Evolutionary conservation across 768 basidiomycete species (phyloP), one percentile per base, ranked within the genome.

Genomic region (Lactarius hengduanensis): DNA sequence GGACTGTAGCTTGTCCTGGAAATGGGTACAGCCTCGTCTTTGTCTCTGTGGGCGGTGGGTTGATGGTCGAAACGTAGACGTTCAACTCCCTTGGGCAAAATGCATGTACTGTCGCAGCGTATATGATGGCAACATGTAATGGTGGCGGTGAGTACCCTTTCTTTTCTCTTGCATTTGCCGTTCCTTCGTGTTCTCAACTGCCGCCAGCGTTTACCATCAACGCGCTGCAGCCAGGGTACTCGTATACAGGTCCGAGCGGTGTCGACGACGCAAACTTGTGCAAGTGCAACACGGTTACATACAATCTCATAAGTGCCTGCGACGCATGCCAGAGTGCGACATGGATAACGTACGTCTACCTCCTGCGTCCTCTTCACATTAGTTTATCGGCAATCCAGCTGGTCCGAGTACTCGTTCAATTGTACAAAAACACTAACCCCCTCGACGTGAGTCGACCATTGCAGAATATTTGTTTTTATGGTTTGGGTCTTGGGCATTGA

Each of bases 221-320:
- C 5, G 38, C 38, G 15, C 38, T 40, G 38, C 38, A 40, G 38
- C 38, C 38, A 40, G 38, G 38, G 13, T 40, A 15, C 38, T 40
- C 38, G 38, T 40, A 40, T 40, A 40, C 38, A 6, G 38, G 38
- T 15, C 38, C 38, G 0, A 15, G 38, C 6, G 41, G 15, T 41
- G 0, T 16, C 34, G 62, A 63, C 15, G 6, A 38, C n/a, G 1
- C 16, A 13, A 47, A 67, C 36, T 3, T 63, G 58, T 67, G 66
- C 66, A 63, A 63, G 53, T 67, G 66, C n/a, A 67, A 40, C 58
- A 63, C 66, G 1, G n/a, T 67, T 8, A 9, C 30, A 7, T 67
- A 67, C 57, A 58, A 45, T 5, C 66, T 67, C 34, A 15, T 67
- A 16, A 67, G 66, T 20, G 66, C 66, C 28, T 67, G 66, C 20